Percentiles rank a stretch among this genome's conserved stretches.
phyloP scores from a whole-genome alignment of 495 filamentous ascomycete genomes.

The Haplographium delicatum region DNA sequence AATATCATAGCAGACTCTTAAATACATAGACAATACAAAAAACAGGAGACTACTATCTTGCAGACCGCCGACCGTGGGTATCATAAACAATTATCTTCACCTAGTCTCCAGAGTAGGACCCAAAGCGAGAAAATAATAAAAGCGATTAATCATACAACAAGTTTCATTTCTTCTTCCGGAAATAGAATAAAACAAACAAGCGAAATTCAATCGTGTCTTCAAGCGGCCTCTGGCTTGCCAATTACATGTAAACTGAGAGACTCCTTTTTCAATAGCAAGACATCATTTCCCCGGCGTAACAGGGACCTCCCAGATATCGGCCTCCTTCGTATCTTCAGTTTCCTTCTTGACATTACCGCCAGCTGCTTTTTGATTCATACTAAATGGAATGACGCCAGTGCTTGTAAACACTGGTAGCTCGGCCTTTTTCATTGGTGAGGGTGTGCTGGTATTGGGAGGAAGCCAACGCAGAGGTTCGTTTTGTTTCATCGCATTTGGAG shows the following conservation, averaged over 20 bases:
- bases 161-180: neutral
- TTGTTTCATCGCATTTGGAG: conserved; percentile 10
- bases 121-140: neutral
- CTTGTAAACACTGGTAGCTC: conserved; percentile 49
- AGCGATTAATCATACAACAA: neutral
- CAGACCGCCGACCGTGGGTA: no score
- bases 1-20: no score
- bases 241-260: no score
- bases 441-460: conserved; percentile 24
- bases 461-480: conserved; percentile 15
- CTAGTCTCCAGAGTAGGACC: neutral
- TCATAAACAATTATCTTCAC: neutral
- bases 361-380: neutral
- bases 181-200: neutral
- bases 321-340: neutral
- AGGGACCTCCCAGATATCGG: conserved; percentile 19
- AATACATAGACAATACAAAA: no score
- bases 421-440: conserved; percentile 31
- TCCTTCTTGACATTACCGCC: conserved; percentile 1
- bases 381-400: conserved; percentile 46
- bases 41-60: no score
- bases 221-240: no score
- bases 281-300: conserved; percentile 13
- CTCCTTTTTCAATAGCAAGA: neutral
- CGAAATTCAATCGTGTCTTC: no score